Evolutionary conservation across 139 green algal species (phyloP).

Genomic region (Asterochloris erici): DNA sequence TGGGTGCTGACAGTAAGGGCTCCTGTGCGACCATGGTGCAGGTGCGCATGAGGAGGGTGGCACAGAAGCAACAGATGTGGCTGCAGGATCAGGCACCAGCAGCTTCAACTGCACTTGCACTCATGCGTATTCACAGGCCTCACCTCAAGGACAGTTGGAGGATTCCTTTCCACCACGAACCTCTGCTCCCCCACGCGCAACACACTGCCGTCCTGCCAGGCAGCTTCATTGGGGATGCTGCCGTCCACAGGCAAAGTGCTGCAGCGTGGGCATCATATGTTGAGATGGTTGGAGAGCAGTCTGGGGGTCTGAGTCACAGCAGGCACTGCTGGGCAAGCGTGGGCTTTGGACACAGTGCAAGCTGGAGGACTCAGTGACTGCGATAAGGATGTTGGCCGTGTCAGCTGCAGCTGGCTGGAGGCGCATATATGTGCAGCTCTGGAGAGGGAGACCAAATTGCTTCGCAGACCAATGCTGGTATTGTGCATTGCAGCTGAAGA

Average conservation of each 20-base stretch:
- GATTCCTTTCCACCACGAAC: constrained; percentile 61
- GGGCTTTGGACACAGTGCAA: background rate
- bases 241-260: constrained; percentile 28
- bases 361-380: background rate
- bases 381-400: background rate
- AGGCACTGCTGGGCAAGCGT: background rate
- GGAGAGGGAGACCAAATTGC: too few relatives aligned
- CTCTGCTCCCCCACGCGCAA: constrained; percentile 47
- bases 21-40: background rate
- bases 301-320: background rate
- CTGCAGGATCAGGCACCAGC: background rate
- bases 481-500: too few relatives aligned
- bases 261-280: background rate
- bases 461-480: too few relatives aligned
- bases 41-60: background rate
- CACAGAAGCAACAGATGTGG: background rate
- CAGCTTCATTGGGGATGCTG: constrained; percentile 48
- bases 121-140: too few relatives aligned
- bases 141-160: constrained; percentile 45
- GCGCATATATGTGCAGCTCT: too few relatives aligned
- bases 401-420: too few relatives aligned
- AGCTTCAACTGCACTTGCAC: background rate
- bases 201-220: constrained; percentile 56
- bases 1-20: background rate
- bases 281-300: background rate